Conservation (phyloP, 352 stramenopile species). For the Pilasporangium apinafurcum region DNA sequence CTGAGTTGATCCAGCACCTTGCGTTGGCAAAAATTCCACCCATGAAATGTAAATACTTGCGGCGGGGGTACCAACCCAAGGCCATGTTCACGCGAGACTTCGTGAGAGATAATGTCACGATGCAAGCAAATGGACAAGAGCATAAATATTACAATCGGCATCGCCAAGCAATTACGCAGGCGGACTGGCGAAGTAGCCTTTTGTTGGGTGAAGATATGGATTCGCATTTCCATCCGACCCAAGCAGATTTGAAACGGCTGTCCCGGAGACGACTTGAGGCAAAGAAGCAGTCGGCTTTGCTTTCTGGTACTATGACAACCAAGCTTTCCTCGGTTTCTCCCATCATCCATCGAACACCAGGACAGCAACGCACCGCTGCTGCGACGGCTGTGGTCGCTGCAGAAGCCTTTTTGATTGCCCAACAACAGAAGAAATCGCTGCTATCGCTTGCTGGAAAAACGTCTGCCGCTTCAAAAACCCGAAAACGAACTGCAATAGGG, state of each 20-base stretch:
- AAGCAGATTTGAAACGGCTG: constrained; percentile 36
- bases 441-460: too few relatives aligned
- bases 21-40: constrained; percentile 51
- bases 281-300: constrained; percentile 13
- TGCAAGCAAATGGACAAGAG: neutral
- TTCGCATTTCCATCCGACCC: constrained; percentile 23
- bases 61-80: constrained; percentile 54
- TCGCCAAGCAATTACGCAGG: constrained; percentile 15
- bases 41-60: constrained; percentile 50
- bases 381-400: neutral
- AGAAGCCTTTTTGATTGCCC: neutral
- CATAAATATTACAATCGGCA: neutral
- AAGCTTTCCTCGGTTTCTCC: neutral
- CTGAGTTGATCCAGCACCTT: constrained; percentile 36
- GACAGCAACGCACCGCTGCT: too few relatives aligned
- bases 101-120: constrained; percentile 24
- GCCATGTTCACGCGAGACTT: constrained; percentile 54
- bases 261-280: constrained; percentile 20
- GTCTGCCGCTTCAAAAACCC: neutral
- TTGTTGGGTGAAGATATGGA: constrained; percentile 24
- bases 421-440: constrained; percentile 1
- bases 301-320: too few relatives aligned
- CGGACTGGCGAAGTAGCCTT: constrained; percentile 24
- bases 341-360: too few relatives aligned
- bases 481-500: too few relatives aligned